Percentiles rank a stretch among this genome's conserved stretches.
phyloP scores from a whole-genome alignment of 2,329 filamentous ascomycete genomes.

The Zarea fungicola region DNA sequence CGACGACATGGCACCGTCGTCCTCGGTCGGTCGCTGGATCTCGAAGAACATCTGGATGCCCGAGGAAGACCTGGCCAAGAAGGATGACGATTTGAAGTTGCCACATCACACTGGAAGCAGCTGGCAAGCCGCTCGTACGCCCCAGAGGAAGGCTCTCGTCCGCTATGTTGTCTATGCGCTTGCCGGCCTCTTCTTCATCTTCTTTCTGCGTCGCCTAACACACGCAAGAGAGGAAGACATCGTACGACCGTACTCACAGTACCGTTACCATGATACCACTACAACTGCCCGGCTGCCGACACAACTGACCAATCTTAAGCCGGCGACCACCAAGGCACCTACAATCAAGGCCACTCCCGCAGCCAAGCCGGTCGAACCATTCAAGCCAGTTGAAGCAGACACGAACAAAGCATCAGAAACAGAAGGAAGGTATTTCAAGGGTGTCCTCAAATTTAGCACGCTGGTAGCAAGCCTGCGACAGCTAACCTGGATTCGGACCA shows the following conservation, averaged over 20 bases:
- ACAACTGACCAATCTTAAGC: conserved; percentile 6
- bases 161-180: conserved; percentile 44
- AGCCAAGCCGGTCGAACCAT: conserved; percentile 9
- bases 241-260: conserved; percentile 7
- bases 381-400: conserved; percentile 17
- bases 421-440: conserved; percentile 62
- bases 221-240: conserved; percentile 7
- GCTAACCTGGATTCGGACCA: conserved; percentile 39
- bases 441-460: conserved; percentile 62
- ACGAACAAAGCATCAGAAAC: conserved; percentile 24
- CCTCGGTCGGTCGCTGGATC: conserved; percentile 19
- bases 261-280: background rate
- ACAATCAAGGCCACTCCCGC: too few species aligned
- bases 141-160: conserved; percentile 48
- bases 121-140: conserved; percentile 39
- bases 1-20: conserved; percentile 9
- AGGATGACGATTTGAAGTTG: conserved; percentile 48
- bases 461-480: conserved; percentile 54
- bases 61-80: conserved; percentile 55
- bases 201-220: conserved; percentile 44
- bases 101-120: conserved; percentile 22
- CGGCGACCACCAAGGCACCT: background rate
- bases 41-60: conserved; percentile 39
- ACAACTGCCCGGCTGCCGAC: background rate
- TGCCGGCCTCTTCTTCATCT: conserved; percentile 49